Evolutionary conservation across 2,329 filamentous ascomycete genomes (phyloP).

Genomic region (Teratosphaeria zuluensis): DNA sequence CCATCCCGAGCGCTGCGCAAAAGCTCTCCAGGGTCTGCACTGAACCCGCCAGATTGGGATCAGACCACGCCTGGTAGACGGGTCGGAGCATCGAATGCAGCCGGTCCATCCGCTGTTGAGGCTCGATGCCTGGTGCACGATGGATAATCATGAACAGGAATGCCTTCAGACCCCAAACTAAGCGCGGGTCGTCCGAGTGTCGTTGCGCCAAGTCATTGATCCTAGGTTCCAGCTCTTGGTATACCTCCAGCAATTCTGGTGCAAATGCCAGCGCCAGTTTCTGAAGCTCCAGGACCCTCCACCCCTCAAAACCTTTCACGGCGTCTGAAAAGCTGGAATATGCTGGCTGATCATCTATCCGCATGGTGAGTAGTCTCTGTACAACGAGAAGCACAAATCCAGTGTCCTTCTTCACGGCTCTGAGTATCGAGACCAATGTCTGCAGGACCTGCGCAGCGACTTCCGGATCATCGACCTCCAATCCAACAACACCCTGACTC

Average conservation of each 20-base stretch:
- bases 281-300: slow-evolving; percentile 80
- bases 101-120: slow-evolving; percentile 58
- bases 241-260: slow-evolving; percentile 75
- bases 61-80: slow-evolving; percentile 70
- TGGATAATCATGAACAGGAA: slow-evolving; percentile 92
- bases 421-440: slow-evolving; percentile 21
- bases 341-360: slow-evolving; percentile 62
- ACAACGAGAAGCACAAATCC: slow-evolving; percentile 77
- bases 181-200: slow-evolving; percentile 66
- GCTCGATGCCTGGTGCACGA: slow-evolving; percentile 66
- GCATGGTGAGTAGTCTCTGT: slow-evolving; percentile 80
- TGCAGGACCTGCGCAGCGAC: slow-evolving; percentile 23
- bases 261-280: slow-evolving; percentile 83
- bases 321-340: slow-evolving; percentile 72
- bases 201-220: slow-evolving; percentile 71
- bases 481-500: slow-evolving; percentile 61
- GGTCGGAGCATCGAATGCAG: slow-evolving; percentile 73
- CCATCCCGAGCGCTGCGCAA: slow-evolving; percentile 67
- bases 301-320: slow-evolving; percentile 75
- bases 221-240: slow-evolving; percentile 74
- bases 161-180: slow-evolving; percentile 75
- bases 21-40: slow-evolving; percentile 71
- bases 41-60: slow-evolving; percentile 55
- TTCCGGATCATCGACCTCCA: slow-evolving; percentile 52
- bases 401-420: slow-evolving; percentile 13